These are phyloP conservation scores for Rhizopus stolonifer DNA, from an alignment of 371 early-diverging fungal genomes.

Conservation along the genomic window DNA sequence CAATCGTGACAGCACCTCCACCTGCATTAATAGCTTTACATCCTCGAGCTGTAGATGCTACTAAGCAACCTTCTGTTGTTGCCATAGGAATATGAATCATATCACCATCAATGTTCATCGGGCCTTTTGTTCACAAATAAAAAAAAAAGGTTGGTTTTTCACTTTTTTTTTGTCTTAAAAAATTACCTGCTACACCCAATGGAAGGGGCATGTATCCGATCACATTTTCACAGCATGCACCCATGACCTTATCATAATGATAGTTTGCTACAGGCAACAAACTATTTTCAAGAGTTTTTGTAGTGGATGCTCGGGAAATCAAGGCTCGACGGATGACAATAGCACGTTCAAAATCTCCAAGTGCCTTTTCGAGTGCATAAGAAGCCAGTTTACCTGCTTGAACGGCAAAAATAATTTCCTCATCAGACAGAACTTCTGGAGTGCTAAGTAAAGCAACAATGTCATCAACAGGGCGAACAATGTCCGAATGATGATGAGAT, in stretches of 20 bases:
- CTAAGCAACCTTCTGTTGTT: slow-evolving; percentile 93
- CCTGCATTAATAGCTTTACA: slow-evolving; percentile 92
- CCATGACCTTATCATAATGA: slow-evolving; percentile 87
- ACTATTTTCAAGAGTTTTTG: slow-evolving; percentile 63
- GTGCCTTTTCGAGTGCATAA: slow-evolving; percentile 83
- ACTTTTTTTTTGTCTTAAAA: not conserved
- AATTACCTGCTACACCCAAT: slow-evolving; percentile 78
- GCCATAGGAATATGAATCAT: slow-evolving; percentile 90
- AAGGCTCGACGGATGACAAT: slow-evolving; percentile 79
- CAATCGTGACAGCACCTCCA: slow-evolving; percentile 84
- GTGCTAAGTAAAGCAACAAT: slow-evolving; percentile 58
- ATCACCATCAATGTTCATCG: slow-evolving; percentile 78
- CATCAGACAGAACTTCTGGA: slow-evolving; percentile 58
- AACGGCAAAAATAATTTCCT: slow-evolving; percentile 74
- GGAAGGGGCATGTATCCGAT: slow-evolving; percentile 94
- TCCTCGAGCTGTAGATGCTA: slow-evolving; percentile 93
- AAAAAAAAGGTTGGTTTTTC: not conserved
- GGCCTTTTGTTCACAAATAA: slow-evolving; percentile 50
- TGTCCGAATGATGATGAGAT: slow-evolving; percentile 10
- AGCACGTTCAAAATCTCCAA: slow-evolving; percentile 78
- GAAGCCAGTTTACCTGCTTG: slow-evolving; percentile 72
- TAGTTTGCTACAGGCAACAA: slow-evolving; percentile 79
- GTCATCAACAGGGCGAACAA: slow-evolving; percentile 50
- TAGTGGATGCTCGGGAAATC: slow-evolving; percentile 65
- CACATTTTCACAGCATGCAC: slow-evolving; percentile 96